Evolutionary conservation across 1,139 yeast genomes (phyloP).

Genomic region (Taphrina flavorubra): DNA sequence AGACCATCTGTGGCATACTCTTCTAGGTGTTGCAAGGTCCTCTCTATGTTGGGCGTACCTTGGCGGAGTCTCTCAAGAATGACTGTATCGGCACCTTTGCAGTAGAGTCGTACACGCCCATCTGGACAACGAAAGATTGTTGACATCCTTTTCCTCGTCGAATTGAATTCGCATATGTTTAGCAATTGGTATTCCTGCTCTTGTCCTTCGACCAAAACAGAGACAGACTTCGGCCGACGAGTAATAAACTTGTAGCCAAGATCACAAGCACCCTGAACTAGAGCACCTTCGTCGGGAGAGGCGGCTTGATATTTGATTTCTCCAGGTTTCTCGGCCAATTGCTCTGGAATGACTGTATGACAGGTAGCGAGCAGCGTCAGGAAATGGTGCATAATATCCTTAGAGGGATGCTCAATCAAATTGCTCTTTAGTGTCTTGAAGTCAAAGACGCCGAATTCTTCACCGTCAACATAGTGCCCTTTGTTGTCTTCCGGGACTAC

Average conservation of each 20-base stretch:
- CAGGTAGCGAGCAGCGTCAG: constrained; percentile 86
- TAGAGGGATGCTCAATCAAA: constrained; percentile 55
- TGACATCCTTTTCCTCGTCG: constrained; percentile 97
- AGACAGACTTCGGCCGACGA: constrained; percentile 83
- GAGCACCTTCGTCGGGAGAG: constrained; percentile 98
- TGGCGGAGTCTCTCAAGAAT: constrained; percentile 79
- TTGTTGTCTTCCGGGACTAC: constrained; percentile 84
- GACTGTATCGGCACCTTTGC: constrained; percentile 98
- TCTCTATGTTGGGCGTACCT: constrained; percentile 78
- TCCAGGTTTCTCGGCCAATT: constrained; percentile 56
- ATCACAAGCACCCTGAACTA: constrained; percentile 93
- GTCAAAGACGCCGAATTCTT: constrained; percentile 76
- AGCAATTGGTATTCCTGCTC: constrained; percentile 73
- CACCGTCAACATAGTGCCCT: constrained; percentile 54
- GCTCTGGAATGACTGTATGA: constrained; percentile 96
- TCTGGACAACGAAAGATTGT: constrained; percentile 94
- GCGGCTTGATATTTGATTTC: constrained; percentile 93
- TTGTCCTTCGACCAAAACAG: constrained; percentile 62
- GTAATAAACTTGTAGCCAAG: constrained; percentile 83
- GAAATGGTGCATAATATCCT: constrained; percentile 77
- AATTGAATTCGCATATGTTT: constrained; percentile 93
- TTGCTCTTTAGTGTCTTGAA: constrained; percentile 68
- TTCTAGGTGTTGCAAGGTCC: constrained; percentile 86
- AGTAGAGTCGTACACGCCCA: constrained; percentile 83
- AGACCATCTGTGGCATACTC: constrained; percentile 97